phyloP scores from a whole-genome alignment of 2,329 filamentous ascomycete genomes.

The Metarhizium humberi region DNA sequence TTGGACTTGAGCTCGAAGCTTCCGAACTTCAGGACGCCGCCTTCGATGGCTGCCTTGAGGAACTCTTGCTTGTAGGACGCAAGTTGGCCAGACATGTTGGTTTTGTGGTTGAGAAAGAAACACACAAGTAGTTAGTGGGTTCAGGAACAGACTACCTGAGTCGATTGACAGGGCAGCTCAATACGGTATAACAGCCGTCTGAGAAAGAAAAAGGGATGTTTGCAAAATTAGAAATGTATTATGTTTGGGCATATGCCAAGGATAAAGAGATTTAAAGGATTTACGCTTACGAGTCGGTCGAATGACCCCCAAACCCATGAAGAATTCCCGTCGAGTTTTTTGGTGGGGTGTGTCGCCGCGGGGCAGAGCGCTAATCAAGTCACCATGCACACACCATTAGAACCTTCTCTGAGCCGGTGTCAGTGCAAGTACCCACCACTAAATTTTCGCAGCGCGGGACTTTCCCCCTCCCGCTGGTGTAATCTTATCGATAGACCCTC shows the following conservation, averaged over 20 bases:
- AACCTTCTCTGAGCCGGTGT: too few relatives aligned
- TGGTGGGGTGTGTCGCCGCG: background rate
- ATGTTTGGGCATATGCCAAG: too few relatives aligned
- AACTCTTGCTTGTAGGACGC: slow-evolving; percentile 63
- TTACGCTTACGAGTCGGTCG: too few relatives aligned
- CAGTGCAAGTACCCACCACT: background rate
- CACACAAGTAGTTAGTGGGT: background rate
- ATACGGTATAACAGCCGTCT: background rate
- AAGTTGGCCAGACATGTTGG: slow-evolving; percentile 26
- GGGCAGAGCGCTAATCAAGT: slow-evolving; percentile 1
- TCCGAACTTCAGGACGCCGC: slow-evolving; percentile 70
- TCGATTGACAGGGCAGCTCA: background rate
- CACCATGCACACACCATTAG: background rate
- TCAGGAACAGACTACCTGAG: background rate
- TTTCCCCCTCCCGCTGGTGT: background rate
- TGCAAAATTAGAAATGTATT: too few relatives aligned
- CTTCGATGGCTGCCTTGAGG: slow-evolving; percentile 57
- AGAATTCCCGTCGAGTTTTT: too few relatives aligned
- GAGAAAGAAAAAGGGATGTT: background rate
- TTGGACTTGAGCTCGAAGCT: slow-evolving; percentile 87
- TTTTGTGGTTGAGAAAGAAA: background rate
- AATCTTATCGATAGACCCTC: slow-evolving; percentile 16
- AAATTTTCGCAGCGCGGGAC: background rate
- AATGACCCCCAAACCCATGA: too few relatives aligned
- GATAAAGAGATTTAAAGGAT: too few relatives aligned